These are phyloP conservation scores for Aspergillus sp. DNA, from an alignment of 2,329 filamentous ascomycete genomes.

Conservation along the genomic window DNA sequence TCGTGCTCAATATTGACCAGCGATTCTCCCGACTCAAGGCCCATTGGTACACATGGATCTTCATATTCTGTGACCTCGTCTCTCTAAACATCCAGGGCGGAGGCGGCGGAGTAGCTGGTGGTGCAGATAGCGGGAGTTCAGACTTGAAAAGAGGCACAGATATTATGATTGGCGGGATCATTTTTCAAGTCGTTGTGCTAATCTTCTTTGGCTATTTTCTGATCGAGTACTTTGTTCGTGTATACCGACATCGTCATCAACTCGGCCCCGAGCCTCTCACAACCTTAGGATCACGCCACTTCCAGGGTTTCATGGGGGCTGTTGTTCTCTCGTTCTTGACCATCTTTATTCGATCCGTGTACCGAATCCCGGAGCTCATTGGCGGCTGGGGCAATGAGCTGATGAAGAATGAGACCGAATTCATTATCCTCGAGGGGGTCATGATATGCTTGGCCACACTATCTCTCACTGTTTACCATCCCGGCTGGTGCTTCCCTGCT, in stretches of 20 bases:
- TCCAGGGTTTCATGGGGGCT: conserved; percentile 14
- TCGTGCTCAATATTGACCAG: conserved; percentile 36
- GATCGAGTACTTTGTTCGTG: conserved; percentile 51
- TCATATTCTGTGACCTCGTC: conserved; percentile 63
- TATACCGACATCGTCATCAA: conserved; percentile 10
- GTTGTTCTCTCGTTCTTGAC: conserved; percentile 42
- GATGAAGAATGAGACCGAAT: conserved; percentile 51
- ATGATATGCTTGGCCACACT: conserved; percentile 52
- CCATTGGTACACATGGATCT: conserved; percentile 42
- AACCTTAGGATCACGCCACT: neutral
- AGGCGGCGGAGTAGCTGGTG: conserved; percentile 36
- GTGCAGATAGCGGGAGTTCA: neutral
- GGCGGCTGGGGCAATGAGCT: conserved; percentile 48
- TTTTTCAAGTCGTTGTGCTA: conserved; percentile 54
- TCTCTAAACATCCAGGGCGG: conserved; percentile 61
- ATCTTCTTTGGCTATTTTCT: conserved; percentile 56
- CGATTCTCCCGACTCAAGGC: conserved; percentile 33
- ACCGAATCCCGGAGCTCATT: conserved; percentile 52
- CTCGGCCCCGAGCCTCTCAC: neutral
- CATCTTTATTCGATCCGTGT: conserved; percentile 51
- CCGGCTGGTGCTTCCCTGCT: conserved; percentile 27
- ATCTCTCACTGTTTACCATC: conserved; percentile 50
- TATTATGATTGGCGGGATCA: conserved; percentile 64
- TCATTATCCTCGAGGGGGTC: conserved; percentile 54
- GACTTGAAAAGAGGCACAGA: conserved; percentile 49